A percentile compares a stretch with the other conserved stretches of the same genome.
phyloP scores from a whole-genome alignment of 2,329 filamentous ascomycete species.

The Colletotrichum karsti region DNA sequence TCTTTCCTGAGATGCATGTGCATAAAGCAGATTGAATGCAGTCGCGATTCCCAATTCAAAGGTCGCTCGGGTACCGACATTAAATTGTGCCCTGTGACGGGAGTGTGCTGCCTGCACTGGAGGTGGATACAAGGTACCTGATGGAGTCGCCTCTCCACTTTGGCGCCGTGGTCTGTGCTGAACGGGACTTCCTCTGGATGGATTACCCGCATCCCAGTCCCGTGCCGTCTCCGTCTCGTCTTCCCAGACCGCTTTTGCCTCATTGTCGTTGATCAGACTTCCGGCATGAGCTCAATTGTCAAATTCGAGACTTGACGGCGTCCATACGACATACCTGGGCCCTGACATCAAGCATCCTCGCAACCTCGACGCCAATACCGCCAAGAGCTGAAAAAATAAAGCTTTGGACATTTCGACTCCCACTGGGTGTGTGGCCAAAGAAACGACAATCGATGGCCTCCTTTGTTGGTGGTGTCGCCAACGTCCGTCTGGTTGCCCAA shows the following conservation, averaged over 20 bases:
- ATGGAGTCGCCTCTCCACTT: too few relatives aligned
- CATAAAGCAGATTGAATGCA: slow-evolving; percentile 21
- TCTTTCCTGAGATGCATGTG: background rate
- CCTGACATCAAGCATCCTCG: background rate
- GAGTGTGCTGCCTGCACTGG: too few relatives aligned
- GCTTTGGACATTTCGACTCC: background rate
- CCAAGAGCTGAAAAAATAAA: background rate
- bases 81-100: too few relatives aligned
- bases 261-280: slow-evolving; percentile 6
- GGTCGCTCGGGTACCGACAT: background rate
- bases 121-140: too few relatives aligned
- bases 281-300: background rate
- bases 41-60: background rate
- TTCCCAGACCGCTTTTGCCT: background rate
- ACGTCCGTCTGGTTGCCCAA: background rate
- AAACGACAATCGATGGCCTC: background rate
- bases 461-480: background rate
- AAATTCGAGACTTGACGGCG: background rate
- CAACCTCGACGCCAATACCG: background rate
- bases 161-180: background rate
- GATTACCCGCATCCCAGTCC: too few relatives aligned
- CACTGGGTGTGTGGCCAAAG: background rate
- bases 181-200: too few relatives aligned
- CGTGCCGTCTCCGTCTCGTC: background rate
- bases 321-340: background rate